These are phyloP conservation scores for Brassica nigra DNA, from an alignment of 345 rosid species.

Conservation along the genomic window DNA sequence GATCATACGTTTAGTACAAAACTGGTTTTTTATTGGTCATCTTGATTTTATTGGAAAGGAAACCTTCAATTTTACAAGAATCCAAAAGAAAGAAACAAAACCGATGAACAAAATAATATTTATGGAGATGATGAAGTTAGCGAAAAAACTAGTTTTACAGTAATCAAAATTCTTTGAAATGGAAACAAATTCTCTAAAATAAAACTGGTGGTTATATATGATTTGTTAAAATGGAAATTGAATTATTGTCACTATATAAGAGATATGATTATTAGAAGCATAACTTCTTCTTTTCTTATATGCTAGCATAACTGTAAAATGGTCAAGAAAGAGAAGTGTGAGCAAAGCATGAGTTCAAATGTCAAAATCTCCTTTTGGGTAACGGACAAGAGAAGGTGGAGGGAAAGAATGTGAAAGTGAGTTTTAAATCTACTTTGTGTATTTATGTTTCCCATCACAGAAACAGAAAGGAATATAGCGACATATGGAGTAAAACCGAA, in stretches of 20 bases:
- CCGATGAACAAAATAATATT: too few relatives aligned
- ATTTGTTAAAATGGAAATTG: neutral
- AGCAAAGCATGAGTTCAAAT: constrained; percentile 30
- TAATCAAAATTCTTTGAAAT: neutral
- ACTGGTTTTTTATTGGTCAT: neutral
- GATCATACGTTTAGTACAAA: neutral
- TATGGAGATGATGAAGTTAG: neutral
- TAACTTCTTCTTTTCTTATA: neutral
- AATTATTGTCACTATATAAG: neutral
- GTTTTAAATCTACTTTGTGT: constrained; percentile 10
- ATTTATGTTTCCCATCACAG: neutral
- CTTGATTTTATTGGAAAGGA: neutral
- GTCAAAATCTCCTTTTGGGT: constrained; percentile 15
- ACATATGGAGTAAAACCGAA: neutral
- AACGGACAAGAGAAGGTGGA: neutral
- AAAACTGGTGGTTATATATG: neutral
- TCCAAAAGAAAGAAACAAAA: too few relatives aligned
- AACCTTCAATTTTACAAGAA: too few relatives aligned
- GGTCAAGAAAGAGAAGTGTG: constrained; percentile 16
- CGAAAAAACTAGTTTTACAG: neutral
- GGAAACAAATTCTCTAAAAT: neutral
- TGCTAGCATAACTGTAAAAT: neutral
- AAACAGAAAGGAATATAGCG: neutral
- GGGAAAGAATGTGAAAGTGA: neutral
- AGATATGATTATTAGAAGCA: neutral